Evolutionary conservation across 371 early-diverging fungal species (phyloP).

Genomic region (Blastocladiella emersonii): DNA sequence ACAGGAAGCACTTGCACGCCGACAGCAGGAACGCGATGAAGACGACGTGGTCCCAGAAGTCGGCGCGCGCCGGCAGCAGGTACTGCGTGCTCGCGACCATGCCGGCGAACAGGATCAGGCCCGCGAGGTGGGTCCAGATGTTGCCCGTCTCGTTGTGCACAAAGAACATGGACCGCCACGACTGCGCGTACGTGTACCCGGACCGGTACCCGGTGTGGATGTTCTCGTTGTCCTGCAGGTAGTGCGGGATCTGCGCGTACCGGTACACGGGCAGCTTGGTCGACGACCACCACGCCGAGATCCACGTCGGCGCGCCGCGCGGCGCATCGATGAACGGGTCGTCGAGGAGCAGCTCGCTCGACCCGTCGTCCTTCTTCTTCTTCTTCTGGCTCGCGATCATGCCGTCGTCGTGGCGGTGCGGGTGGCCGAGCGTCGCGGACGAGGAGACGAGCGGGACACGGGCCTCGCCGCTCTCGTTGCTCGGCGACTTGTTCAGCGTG

Average conservation of each 20-base stretch:
- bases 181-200: not conserved
- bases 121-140: conserved; percentile 54
- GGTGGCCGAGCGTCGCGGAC: too few relatives aligned
- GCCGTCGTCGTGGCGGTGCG: too few relatives aligned
- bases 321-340: too few relatives aligned
- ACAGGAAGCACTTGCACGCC: conserved; percentile 8
- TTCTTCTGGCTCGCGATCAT: too few relatives aligned
- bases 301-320: too few relatives aligned
- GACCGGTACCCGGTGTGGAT: conserved; percentile 1
- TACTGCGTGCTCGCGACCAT: not conserved
- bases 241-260: not conserved
- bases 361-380: too few relatives aligned
- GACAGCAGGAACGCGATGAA: conserved; percentile 7
- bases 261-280: not conserved
- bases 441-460: too few relatives aligned
- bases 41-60: conserved; percentile 7
- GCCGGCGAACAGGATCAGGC: conserved; percentile 17
- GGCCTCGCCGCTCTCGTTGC: too few relatives aligned
- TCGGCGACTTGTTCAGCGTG: too few relatives aligned
- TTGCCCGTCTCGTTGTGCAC: conserved; percentile 59
- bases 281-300: too few relatives aligned
- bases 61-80: not conserved
- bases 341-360: too few relatives aligned
- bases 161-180: conserved; percentile 27
- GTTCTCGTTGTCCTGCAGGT: conserved; percentile 5